Base-by-base conservation (phyloP, 2,329 filamentous ascomycete genomes). In the Fusarium compactum region DNA sequence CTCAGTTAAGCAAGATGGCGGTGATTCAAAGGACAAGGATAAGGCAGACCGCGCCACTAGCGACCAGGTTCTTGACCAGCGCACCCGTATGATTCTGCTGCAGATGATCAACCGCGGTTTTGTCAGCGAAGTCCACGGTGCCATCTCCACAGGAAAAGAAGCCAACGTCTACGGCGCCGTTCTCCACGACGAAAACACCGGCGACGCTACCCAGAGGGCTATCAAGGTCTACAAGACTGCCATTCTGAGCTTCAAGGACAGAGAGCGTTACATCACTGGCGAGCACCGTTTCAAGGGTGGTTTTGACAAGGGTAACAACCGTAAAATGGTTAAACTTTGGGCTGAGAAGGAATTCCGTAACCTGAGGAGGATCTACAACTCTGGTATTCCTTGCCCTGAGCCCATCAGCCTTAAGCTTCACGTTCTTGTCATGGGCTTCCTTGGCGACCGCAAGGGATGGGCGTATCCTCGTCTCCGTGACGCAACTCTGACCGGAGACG, bases 201-300 rank as follows among this genome's bases (percentile, higher is more conserved):
- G 84, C 41, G 82, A 85, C 22, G 82, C 88, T 1, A 82, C 90
- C 1, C 93, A 97, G 76, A 89, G 94, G 51, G 96, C 96, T 15
- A 94, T 98, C 85, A 99, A 99, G 83, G 93, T 99, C 53, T 99
- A 99, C 89, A 99, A 99, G 87, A 99, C 96, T 10, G 92, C 93
- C 58, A 99, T 99, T 70, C 84, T 99, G 32, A 94, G 97, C 25
- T 99, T 99, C 89, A 98, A 98, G 83, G 96, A 99, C 82, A 89
- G 96, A 62, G 95, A 98, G 81, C 92, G 94, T 76, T 99, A 99
- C 81, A 96, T 99, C 68, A 92, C 92, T 1, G 96, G 96, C 71
- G 96, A 99, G 82, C 94, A 95, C 82, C 87, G 96, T 25, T 99
- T 99, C 85, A 89, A 93, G 73, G 87, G 90, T 67, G 95, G 95